Evolutionary conservation across 768 basidiomycete genomes (phyloP), one percentile per base, ranked within the genome.

Genomic region (Terana coerulea): DNA sequence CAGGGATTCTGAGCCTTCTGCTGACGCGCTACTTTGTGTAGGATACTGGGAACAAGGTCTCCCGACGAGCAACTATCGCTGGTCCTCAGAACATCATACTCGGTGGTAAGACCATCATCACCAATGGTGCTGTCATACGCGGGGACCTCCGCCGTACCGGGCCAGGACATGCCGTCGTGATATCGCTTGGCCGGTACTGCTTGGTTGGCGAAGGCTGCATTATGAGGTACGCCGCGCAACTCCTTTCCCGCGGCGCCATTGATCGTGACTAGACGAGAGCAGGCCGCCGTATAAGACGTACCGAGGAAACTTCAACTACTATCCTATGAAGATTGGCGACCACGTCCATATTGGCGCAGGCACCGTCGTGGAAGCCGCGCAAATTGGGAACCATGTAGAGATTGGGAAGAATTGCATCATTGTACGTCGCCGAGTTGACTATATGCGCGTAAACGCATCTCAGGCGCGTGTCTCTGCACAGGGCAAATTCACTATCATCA

Each of bases 41-140:
- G 91, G 93, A 95, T 65, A 95, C 92, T 55, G 92, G 91, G 39
- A 95, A 98, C 75, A 95, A 95, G 69, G 95, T 98, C 37, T 95
- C 91, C 34, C 81, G 92, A 51, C 83, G 89, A 55, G 92, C 93
- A 15, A 87, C 85, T 24, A 97, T 98, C 62, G 83, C 87, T 50
- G 95, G 95, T 1, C 89, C 93, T 10, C 88, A 94, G 68, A 98
- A 97, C 67, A 99, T 98, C 66, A 92, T 98, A 55, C 83, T 99
- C 12, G 93, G 92, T 34, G 97, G 95, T 40, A 97, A 98, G 73
- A 94, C 93, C 2, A 92, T 98, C 67, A 95, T 99, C 53, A 88
- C 93, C 1, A 86, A 81, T 53, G 81, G 84, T 17, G 90, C 91
- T 8, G 91, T 98, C 49, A 87, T 99, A 44, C 86, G 97, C 42